Base-by-base conservation (phyloP, 2,329 filamentous ascomycete species). In the Stachybotrys elegans region DNA sequence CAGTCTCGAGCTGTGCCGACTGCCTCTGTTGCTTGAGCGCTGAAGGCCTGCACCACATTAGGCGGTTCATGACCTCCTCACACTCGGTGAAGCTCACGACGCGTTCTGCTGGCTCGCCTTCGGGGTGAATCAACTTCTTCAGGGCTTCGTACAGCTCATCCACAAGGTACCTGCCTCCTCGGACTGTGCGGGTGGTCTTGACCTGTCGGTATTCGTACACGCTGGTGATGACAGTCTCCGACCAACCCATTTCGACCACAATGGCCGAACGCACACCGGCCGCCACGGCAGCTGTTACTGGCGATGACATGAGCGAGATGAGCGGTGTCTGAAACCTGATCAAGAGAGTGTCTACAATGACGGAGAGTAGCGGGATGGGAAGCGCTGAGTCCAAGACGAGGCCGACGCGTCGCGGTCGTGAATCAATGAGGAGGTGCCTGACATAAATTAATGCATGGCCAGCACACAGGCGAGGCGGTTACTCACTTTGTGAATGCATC, bases 161-260 rank as follows among this genome's bases (percentile, higher is more conserved):
- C 35, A 85, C 77, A 17, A 97, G 68, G 45, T 78, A 63, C 57
- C 83, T 91, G 47, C 85, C 89, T 25, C 81, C 90, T 51, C 93
- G 76, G 13, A 88, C 73, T 31, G 80, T 92, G 43, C 88, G 77
- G 45, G 74, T 79, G 43, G 80, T 81, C 14, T 76, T 73, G 2
- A 95, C 80, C 61, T 95, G 90, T 43, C 88, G 83, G 61, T 90
- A 95, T 66, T 98, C 93, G 59, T 91, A 97, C 6, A 97, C 76
- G 6, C 84, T 86, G 1, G 89, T 95, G 19, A 94, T 79, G 1
- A 84, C 78, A 0, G 91, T 95, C 64, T 97, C 93, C 34, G 83
- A 77, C 93, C 93, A 98, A 35, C 92, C 93, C 48, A 98, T 76
- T 58, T 98, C 90, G 29, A 98, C 74, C 1, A 97, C 81, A 34